Base-by-base conservation (phyloP, 805 yeast genomes). In the Tetrapisispora arboricola region DNA sequence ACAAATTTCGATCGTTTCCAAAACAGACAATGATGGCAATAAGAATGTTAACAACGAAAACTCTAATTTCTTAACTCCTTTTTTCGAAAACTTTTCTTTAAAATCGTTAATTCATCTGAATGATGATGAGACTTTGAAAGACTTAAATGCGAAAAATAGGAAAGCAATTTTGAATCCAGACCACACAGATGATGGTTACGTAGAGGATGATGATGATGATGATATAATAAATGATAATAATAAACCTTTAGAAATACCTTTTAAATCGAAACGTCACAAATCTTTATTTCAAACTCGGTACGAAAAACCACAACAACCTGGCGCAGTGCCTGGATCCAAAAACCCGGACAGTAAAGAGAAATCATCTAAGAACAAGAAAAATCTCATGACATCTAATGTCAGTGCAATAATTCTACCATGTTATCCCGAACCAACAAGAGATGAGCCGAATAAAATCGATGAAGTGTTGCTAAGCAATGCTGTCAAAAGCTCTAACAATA, bases 161-260 rank as follows among this genome's bases (percentile, higher is more conserved):
- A 22, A 30, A 31, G 20, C 24, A 3, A 13, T 32, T 21, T 11
- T 25, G 12, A 38, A 19, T 32, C 36, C 25, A 28, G 59, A 52
- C 6, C 55, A 54, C 18, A 45, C 53, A 2, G 60, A 55, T 32
- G 61, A 55, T 22, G 61, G 60, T 17, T 55, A 55, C 38, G 54
- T 51, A 0, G 61, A 55, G 40, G 61, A 57, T 39, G 59, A 56
- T 39, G 61, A 55, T 36, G 63, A 58, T 17, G 57, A 48, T 21
- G 56, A 51, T 2, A 17, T 17, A 10, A 27, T 24, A 13, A 25
- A 32, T 5, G 36, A 38, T 27, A 46, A 44, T 19, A 22, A 10
- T 12, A 39, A 43, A 31, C 61, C 58, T 4, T 40, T 58, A 32
- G 63, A 58, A 26, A 53, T 58, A 6, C 55, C 58, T 5, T 51